Base-by-base conservation (phyloP, 1,284 basidiomycete species). In the Schizopora paradoxa region DNA sequence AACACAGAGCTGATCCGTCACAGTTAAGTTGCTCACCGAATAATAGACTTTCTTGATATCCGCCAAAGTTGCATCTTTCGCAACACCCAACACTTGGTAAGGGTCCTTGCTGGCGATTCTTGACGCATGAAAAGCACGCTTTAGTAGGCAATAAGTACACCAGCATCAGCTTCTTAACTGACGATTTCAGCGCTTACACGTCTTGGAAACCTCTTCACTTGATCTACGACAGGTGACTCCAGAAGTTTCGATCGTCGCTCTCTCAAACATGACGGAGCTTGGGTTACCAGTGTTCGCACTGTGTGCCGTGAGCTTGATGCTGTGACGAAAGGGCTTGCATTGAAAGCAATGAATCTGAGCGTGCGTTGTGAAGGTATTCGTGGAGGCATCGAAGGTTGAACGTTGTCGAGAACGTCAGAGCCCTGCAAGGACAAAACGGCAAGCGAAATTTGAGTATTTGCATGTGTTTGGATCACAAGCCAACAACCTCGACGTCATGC, bases 11-110 rank as follows among this genome's bases (percentile, higher is more conserved):
- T 23, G 5, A 18, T 6, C 44, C 27, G 34, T 18, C 33, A 13
- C 26, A 35, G 36, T 32, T 47, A 46, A 23, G 49, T 6, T 31
- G 63, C 83, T 59, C 61, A 94, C 94, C 57, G 84, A 76, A 65
- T 98, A 99, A 66, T 99, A 99, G 1, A 80, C 78, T 66, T 96
- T 95, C 77, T 99, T 99, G 61, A 99, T 97, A 56, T 99, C 93
- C 34, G 85, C 79, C 14, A 82, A 63, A 21, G 81, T 76, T 36
- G 95, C 89, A 64, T 94, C 91, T 58, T 83, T 82, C 56, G 77
- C 77, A 10, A 99, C 87, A 22, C 95, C 95, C 6, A 99, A 70
- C 14, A 91, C 85, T 35, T 87, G 67, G 65, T 99, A 99, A 0
- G 96, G 96, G 62, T 93, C 85, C 64, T 92, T 96, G n/a, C 77